Evolutionary conservation across 208 protist genomes (phyloP).

Genomic region (Acanthamoeba royreba): DNA sequence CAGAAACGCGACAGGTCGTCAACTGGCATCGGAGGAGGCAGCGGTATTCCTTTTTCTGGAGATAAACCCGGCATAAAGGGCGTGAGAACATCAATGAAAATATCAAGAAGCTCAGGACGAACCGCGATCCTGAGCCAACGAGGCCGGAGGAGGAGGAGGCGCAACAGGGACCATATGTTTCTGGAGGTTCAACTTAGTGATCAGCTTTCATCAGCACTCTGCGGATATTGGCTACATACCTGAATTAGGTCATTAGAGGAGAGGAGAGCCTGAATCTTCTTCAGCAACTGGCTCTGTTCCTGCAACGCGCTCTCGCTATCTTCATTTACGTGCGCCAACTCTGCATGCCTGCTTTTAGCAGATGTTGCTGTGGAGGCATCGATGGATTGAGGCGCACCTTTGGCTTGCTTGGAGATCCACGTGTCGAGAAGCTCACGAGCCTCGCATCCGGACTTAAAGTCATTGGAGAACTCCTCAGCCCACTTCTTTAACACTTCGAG

Average conservation of each 20-base stretch:
- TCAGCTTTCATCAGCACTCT: too few species aligned
- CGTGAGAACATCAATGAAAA: not conserved
- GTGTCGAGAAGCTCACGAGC: not conserved
- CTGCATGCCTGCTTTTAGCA: not conserved
- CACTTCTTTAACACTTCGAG: constrained; percentile 5
- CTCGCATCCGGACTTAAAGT: not conserved
- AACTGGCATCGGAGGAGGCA: not conserved
- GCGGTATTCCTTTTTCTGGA: not conserved
- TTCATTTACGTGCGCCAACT: not conserved
- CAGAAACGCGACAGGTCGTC: not conserved
- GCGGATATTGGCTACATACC: not conserved
- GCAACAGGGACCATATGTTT: not conserved
- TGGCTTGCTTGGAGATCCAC: not conserved
- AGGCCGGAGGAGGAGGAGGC: not conserved
- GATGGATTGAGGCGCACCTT: not conserved
- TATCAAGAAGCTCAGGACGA: not conserved
- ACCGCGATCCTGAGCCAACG: not conserved
- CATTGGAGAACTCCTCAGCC: not conserved
- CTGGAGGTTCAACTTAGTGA: too few species aligned
- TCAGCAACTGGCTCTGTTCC: not conserved
- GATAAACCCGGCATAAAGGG: not conserved
- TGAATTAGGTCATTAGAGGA: not conserved
- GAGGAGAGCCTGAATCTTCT: not conserved
- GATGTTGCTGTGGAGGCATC: not conserved
- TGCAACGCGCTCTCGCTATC: not conserved